Conservation (phyloP, 345 rosid genomes). For the Leavenworthia alabamica region DNA sequence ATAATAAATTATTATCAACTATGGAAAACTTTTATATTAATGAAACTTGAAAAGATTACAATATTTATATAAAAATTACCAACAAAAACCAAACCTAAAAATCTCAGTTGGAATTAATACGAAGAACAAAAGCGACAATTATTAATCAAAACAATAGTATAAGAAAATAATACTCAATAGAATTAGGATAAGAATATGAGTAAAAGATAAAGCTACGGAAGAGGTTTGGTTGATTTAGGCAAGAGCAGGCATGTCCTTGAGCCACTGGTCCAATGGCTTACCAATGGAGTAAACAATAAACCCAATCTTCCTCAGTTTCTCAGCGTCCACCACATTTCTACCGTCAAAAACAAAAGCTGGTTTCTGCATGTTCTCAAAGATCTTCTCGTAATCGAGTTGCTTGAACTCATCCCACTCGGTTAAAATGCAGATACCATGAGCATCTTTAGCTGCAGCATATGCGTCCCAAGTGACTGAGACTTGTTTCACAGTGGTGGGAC, state of each 20-base stretch:
- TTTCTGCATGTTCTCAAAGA: slow-evolving; percentile 81
- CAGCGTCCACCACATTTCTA: slow-evolving; percentile 55
- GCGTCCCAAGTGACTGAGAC: slow-evolving; percentile 73
- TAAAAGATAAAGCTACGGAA: slow-evolving; percentile 10
- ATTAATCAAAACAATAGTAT: no score
- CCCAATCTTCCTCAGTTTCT: slow-evolving; percentile 72
- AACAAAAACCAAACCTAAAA: no score
- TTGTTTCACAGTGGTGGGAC: slow-evolving; percentile 74
- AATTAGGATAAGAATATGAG: slow-evolving; percentile 3
- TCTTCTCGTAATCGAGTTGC: slow-evolving; percentile 64
- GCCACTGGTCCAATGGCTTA: slow-evolving; percentile 84
- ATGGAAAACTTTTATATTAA: no score
- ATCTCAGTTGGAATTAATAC: no score
- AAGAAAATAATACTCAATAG: no score
- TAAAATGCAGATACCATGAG: slow-evolving; percentile 79
- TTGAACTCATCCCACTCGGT: slow-evolving; percentile 97
- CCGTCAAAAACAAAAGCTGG: slow-evolving; percentile 90
- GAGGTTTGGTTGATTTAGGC: slow-evolving; percentile 38
- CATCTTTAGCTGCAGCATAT: slow-evolving; percentile 69
- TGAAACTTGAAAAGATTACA: no score
- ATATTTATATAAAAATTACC: no score
- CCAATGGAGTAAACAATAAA: slow-evolving; percentile 89
- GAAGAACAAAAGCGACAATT: no score
- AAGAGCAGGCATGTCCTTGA: slow-evolving; percentile 94
- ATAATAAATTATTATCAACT: no score